These are phyloP conservation scores for Coniophora puteana DNA, from an alignment of 1,284 basidiomycete species.

Conservation along the genomic window DNA sequence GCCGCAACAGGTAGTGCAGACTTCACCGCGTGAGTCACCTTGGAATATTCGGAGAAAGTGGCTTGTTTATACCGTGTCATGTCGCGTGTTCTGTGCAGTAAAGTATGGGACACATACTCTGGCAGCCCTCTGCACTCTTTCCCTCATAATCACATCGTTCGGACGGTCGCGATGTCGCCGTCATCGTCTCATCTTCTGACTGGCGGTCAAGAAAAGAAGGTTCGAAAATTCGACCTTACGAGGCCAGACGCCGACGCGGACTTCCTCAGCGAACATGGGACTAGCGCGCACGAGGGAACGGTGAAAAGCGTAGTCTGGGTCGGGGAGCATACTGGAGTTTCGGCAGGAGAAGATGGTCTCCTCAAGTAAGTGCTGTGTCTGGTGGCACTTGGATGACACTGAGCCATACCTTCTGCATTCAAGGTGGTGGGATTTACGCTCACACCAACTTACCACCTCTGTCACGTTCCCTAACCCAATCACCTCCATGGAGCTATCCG, in stretches of 20 bases:
- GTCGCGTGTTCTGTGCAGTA: constrained; percentile 45
- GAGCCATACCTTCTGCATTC: constrained; percentile 7
- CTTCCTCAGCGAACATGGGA: constrained; percentile 59
- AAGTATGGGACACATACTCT: constrained; percentile 96
- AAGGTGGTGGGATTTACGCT: constrained; percentile 96
- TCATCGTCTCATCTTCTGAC: constrained; percentile 70
- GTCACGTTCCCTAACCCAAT: constrained; percentile 79
- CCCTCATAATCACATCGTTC: constrained; percentile 97
- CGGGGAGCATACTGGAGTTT: constrained; percentile 81
- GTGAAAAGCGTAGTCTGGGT: constrained; percentile 95
- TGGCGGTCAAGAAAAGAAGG: constrained; percentile 98
- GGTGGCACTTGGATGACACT: constrained; percentile 4
- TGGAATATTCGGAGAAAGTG: background rate
- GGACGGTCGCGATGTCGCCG: constrained; percentile 85
- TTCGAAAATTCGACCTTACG: constrained; percentile 88
- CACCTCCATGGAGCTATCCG: constrained; percentile 90
- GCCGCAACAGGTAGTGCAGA: constrained; percentile 96
- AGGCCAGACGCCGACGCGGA: constrained; percentile 86
- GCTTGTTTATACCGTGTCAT: constrained; percentile 9
- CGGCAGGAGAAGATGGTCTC: constrained; percentile 88
- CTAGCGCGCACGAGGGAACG: constrained; percentile 79
- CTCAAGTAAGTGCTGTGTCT: constrained; percentile 64
- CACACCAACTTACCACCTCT: constrained; percentile 66
- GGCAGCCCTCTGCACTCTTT: constrained; percentile 89
- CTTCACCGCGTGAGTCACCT: constrained; percentile 83